A percentile compares a stretch with the other conserved stretches of the same genome.
Evolutionary conservation across 768 basidiomycete species (phyloP).

Genomic region (Termitomyces sp.): DNA sequence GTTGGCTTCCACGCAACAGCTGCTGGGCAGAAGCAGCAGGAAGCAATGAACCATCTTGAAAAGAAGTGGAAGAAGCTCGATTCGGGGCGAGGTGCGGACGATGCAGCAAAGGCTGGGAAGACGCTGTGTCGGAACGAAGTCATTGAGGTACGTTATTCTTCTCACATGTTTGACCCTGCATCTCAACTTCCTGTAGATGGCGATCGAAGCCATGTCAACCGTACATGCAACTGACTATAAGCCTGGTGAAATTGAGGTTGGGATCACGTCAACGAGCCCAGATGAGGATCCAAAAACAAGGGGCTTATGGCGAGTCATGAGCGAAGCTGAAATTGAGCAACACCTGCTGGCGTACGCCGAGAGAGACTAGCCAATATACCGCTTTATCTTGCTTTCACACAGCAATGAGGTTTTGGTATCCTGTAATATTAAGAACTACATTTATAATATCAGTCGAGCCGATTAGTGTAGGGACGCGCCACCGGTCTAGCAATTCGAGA

Average conservation of each 20-base stretch:
- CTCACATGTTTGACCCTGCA: background rate
- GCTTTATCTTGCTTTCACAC: background rate
- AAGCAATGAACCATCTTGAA: slow-evolving; percentile 97
- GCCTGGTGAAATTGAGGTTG: slow-evolving; percentile 92
- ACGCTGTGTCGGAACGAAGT: slow-evolving; percentile 71
- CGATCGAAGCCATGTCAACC: slow-evolving; percentile 90
- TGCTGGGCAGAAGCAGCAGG: slow-evolving; percentile 95
- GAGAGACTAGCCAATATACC: slow-evolving; percentile 56
- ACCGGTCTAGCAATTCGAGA: slow-evolving; percentile 43
- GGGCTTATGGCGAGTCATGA: slow-evolving; percentile 78
- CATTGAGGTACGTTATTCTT: slow-evolving; percentile 68
- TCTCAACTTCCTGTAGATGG: slow-evolving; percentile 51
- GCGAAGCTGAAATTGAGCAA: slow-evolving; percentile 70
- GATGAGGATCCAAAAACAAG: slow-evolving; percentile 69
- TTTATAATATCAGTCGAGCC: background rate
- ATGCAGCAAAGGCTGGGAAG: slow-evolving; percentile 71
- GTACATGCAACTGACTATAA: slow-evolving; percentile 98
- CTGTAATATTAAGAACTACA: slow-evolving; percentile 5
- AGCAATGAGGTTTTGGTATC: background rate
- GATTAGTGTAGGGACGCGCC: slow-evolving; percentile 51
- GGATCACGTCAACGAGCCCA: slow-evolving; percentile 73
- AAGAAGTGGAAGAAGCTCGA: slow-evolving; percentile 98
- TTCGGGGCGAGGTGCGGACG: slow-evolving; percentile 71
- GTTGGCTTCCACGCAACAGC: slow-evolving; percentile 98
- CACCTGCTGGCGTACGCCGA: slow-evolving; percentile 84